Base-by-base conservation (phyloP, 1,139 yeast genomes). In the Hansenula sp. region DNA sequence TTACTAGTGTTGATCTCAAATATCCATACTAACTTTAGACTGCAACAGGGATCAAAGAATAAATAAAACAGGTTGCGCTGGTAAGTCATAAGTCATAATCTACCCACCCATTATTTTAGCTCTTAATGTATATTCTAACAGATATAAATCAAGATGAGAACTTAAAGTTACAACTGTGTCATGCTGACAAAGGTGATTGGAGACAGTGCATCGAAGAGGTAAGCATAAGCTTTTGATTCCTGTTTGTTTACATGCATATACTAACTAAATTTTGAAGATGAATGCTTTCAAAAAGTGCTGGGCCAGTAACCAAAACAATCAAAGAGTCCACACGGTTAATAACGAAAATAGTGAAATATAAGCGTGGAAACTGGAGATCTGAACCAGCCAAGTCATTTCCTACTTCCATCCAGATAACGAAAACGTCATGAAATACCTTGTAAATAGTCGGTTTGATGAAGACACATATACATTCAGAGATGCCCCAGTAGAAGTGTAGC, bases 101-200 rank as follows among this genome's bases (percentile, higher is more conserved):
- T 5, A 7, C 11, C 17, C 12, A 9, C 16, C 25, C 25, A 6
- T 6, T 21, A 9, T 21, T 21, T 21, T n/a, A n/a, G n/a, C n/a
- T 21, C 25, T 21, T 9, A 9, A 21, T 21, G 9, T 5, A 21
- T 21, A 21, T 21, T 21, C 25, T 21, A 21, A 21, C 25, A 5
- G 25, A 21, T 21, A 21, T 6, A 4, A 13, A 11, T 4, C 21
- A 7, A 50, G 80, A 75, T 36, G 86, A 85, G 58, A 85, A 85
- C 56, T 61, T 82, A 52, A 76, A 74, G 31, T 65, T 85, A 25
- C 89, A 81, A 52, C 62, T 85, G 28, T 85, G 95, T 51, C 91
- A 84, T 59, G 90, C 91, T 8, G 93, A 85, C 51, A 83, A 80
- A 0, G 82, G 84, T 4, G 94, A 85, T 60, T 85, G 94, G 95